Conservation (phyloP, 768 basidiomycete species). For the Auricularia sp. region DNA sequence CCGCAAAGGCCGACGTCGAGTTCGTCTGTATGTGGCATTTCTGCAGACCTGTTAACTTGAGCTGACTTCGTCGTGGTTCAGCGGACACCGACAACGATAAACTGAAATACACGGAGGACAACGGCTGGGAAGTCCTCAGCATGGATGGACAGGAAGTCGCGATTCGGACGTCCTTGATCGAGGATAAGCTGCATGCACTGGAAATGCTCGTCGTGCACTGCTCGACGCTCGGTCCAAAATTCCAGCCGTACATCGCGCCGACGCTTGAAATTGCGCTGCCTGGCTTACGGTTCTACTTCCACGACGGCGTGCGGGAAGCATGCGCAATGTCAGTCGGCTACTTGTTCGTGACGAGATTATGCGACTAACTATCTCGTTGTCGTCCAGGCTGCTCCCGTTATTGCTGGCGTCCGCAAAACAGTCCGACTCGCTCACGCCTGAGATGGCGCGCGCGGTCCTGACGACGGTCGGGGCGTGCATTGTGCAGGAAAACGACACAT, state of each 20-base stretch:
- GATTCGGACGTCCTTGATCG: conserved; percentile 70
- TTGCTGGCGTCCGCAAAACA: conserved; percentile 59
- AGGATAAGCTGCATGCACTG: conserved; percentile 83
- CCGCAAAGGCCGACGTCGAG: conserved; percentile 71
- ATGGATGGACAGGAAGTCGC: conserved; percentile 72
- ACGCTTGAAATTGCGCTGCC: conserved; percentile 65
- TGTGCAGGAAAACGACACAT: conserved; percentile 58
- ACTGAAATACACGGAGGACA: conserved; percentile 31
- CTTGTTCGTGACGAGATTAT: neutral
- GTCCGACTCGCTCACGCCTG: conserved; percentile 51
- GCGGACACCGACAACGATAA: conserved; percentile 46
- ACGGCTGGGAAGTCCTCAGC: conserved; percentile 68
- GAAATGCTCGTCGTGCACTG: conserved; percentile 79
- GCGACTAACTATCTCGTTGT: neutral
- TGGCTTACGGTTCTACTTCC: conserved; percentile 65
- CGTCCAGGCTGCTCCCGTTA: conserved; percentile 56
- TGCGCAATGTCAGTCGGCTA: conserved; percentile 49
- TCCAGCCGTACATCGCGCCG: conserved; percentile 65
- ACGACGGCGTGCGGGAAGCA: conserved; percentile 76
- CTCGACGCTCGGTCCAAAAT: conserved; percentile 53
- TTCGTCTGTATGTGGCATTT: conserved; percentile 44
- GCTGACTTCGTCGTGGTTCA: conserved; percentile 11
- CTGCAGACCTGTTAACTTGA: neutral
- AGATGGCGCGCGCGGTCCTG: conserved; percentile 63
- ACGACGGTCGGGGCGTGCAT: conserved; percentile 55